Percentiles rank a stretch among this genome's conserved stretches.
Evolutionary conservation across 495 filamentous ascomycete genomes (phyloP).

Genomic region (Ramalina intermedia): DNA sequence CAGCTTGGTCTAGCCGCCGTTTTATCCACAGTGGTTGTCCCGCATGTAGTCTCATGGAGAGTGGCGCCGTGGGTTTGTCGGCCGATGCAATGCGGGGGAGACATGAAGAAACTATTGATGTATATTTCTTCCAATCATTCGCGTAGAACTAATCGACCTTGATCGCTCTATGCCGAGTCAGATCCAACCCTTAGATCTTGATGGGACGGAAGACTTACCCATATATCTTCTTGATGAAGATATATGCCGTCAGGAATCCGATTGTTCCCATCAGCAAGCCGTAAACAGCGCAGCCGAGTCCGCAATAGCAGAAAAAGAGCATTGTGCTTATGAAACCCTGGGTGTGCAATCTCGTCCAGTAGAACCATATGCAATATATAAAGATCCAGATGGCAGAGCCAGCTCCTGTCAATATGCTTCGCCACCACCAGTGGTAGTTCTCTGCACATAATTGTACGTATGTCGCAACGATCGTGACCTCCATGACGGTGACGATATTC

Average conservation of each 20-base stretch:
- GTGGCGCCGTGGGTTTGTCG: too few relatives aligned
- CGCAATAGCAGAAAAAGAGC: constrained; percentile 77
- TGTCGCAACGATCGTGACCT: constrained; percentile 80
- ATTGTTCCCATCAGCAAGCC: constrained; percentile 75
- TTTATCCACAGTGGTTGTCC: too few relatives aligned
- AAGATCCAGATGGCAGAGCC: constrained; percentile 78
- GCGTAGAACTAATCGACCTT: constrained; percentile 25
- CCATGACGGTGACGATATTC: constrained; percentile 63
- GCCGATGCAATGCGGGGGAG: neutral
- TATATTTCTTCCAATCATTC: neutral
- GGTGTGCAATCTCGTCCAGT: constrained; percentile 68
- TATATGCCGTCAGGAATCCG: constrained; percentile 76
- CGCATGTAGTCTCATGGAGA: too few relatives aligned
- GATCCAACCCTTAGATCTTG: neutral
- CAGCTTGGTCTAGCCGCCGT: too few relatives aligned
- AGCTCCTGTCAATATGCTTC: constrained; percentile 72
- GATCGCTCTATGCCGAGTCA: constrained; percentile 19
- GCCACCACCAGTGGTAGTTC: constrained; percentile 97
- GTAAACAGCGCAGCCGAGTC: constrained; percentile 72
- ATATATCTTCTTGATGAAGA: constrained; percentile 82
- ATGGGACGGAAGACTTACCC: constrained; percentile 35
- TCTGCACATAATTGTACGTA: constrained; percentile 78
- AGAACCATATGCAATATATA: constrained; percentile 77
- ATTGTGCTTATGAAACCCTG: constrained; percentile 65
- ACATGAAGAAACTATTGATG: too few relatives aligned